Evolutionary conservation across 371 early-diverging fungal genomes (phyloP).

Genomic region (Blakeslea trispora): DNA sequence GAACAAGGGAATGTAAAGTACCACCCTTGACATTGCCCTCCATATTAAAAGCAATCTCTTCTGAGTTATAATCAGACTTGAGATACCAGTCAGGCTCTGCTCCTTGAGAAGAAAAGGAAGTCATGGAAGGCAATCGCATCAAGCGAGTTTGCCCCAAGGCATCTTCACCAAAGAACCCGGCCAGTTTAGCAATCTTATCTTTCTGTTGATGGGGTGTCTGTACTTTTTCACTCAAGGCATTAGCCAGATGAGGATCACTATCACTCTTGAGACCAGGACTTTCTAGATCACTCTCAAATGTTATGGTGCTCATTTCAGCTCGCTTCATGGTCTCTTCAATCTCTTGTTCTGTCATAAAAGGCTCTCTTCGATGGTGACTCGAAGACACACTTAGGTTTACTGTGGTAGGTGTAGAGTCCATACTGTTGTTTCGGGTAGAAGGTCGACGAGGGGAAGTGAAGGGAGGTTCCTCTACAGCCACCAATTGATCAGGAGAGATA

Average conservation of each 20-base stretch:
- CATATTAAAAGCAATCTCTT: constrained; percentile 78
- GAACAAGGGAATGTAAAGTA: constrained; percentile 78
- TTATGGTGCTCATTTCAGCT: too few species aligned
- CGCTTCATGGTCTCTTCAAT: background rate
- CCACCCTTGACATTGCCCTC: constrained; percentile 92
- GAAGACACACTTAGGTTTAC: too few species aligned
- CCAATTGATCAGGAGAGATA: constrained; percentile 6
- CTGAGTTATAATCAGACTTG: constrained; percentile 66
- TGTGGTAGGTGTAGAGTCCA: too few species aligned
- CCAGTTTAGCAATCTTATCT: constrained; percentile 41
- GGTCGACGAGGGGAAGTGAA: too few species aligned
- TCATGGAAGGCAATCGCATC: background rate
- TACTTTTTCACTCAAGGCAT: constrained; percentile 11
- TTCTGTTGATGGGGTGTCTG: constrained; percentile 4
- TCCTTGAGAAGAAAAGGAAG: background rate
- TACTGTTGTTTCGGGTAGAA: too few species aligned
- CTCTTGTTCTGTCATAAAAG: too few species aligned
- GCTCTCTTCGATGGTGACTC: too few species aligned
- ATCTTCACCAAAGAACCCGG: constrained; percentile 73
- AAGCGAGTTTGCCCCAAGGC: constrained; percentile 21
- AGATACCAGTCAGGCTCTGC: constrained; percentile 50
- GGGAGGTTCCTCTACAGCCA: background rate
- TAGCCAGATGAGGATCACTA: background rate
- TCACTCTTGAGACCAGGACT: too few species aligned
- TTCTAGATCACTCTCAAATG: too few species aligned